Evolutionary conservation across 2,329 filamentous ascomycete genomes (phyloP), one percentile per base, ranked within the genome.

Genomic region (Colletotrichum navitas): DNA sequence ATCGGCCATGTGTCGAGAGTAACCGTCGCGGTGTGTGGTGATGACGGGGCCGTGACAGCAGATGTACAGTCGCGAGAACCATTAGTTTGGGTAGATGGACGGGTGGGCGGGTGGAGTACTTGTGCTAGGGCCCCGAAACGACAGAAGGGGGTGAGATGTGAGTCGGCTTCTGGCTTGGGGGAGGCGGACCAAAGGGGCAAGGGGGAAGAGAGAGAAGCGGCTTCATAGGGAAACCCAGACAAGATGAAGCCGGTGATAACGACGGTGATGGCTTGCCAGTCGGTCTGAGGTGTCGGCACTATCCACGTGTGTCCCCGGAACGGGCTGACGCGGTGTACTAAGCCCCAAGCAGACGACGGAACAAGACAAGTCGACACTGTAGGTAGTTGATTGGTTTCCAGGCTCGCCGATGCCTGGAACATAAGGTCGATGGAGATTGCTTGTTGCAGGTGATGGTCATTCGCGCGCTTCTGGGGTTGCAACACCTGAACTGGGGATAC

Each of bases 41-140:
- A 36, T 49, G 58, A 18, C 32, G 55, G 16, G 18, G 39, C 32
- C n/a, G 32, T 51, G 14, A 41, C 39, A 41, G 39, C 39, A 41
- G 39, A 41, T 16, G 34, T 16, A n/a, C 61, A 16, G 41, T n/a
- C 45, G 36, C 29, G 52, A 68, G 10, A 39, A 45, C 32, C n/a
- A n/a, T n/a, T n/a, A n/a, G n/a, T n/a, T n/a, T n/a, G n/a, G n/a
- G n/a, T n/a, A n/a, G n/a, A n/a, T n/a, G n/a, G 41, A 34, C 26
- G 32, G n/a, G 29, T 29, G 29, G 29, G 29, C 29, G 29, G 63
- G 63, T 61, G 45, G 63, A 34, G 45, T 66, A 45, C 18, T 16
- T 69, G 69, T 72, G 69, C 69, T 72, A 69, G 54, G 69, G 58
- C 59, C 66, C 32, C 68, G 43, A 69, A 59, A 55, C 66, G 59